A percentile compares a stretch with the other conserved stretches of the same genome.
Conservation (phyloP, 164 flowering plant genomes). For the Chloranthus sessilifolius region DNA sequence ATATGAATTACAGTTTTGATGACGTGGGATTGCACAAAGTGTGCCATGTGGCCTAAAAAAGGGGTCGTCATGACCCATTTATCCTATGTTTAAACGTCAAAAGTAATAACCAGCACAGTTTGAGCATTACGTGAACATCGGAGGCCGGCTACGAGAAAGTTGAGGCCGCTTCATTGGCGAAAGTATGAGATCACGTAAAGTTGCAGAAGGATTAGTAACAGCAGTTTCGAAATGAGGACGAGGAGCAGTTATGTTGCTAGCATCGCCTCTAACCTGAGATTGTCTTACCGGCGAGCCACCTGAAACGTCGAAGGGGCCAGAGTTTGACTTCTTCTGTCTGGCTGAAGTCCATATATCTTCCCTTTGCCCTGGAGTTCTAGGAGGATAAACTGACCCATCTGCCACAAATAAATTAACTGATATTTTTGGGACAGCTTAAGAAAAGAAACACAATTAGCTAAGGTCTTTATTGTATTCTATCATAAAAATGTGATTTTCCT, state of each 20-base stretch:
- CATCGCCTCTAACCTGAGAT: slow-evolving; percentile 33
- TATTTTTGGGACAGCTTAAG: slow-evolving; percentile 30
- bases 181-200: slow-evolving; percentile 72
- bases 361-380: slow-evolving; percentile 89
- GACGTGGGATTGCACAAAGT: too few relatives aligned
- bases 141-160: slow-evolving; percentile 68
- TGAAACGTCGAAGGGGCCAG: slow-evolving; percentile 65
- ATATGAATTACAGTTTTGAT: too few relatives aligned
- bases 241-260: slow-evolving; percentile 43
- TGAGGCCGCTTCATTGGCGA: slow-evolving; percentile 92
- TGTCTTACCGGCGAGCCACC: slow-evolving; percentile 64
- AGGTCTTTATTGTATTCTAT: too few relatives aligned
- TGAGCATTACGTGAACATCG: slow-evolving; percentile 60
- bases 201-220: slow-evolving; percentile 61
- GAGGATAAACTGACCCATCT: slow-evolving; percentile 70
- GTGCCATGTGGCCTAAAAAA: too few relatives aligned
- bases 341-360: slow-evolving; percentile 77
- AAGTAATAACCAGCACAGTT: too few relatives aligned
- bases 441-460: slow-evolving; percentile 10
- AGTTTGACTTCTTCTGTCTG: slow-evolving; percentile 61
- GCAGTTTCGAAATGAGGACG: slow-evolving; percentile 45
- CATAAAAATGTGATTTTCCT: too few relatives aligned
- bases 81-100: too few relatives aligned
- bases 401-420: slow-evolving; percentile 71
- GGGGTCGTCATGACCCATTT: too few relatives aligned